Evolutionary conservation across 2,329 filamentous ascomycete species (phyloP), one percentile per base, ranked within the genome.

Genomic region (Aaosphaeria arxii): DNA sequence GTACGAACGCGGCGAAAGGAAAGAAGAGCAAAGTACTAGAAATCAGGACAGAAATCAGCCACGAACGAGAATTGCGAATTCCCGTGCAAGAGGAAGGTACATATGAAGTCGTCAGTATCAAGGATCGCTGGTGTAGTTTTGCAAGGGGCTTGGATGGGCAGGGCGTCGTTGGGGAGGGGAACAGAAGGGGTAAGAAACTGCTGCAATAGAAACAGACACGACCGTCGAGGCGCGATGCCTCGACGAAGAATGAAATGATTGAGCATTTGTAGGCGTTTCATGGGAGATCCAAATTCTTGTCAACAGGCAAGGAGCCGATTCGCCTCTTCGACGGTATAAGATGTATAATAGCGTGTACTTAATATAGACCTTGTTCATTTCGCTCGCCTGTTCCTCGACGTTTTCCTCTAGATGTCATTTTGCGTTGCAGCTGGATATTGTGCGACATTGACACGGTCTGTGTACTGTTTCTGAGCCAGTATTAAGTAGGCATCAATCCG

Each of bases 61-160:
- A 91, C 53, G 89, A 95, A 62, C 82, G 89, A 68, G 85, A 76
- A 62, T 91, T 95, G 79, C 83, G 84, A 29, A 82, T 97, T 59
- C 85, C 85, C 60, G 91, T 91, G 29, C 91, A 87, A 58, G 89
- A 96, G 66, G 94, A 97, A 77, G 94, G 94, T 43, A 96, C 91
- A 57, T 99, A 99, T 66, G 94, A 99, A 74, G 92, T 99, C 13
- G 89, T 97, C 30, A 87, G 89, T 7, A 96, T 99, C 72, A 95
- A 95, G 77, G 94, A 99, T 72, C 84, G 84, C 63, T 95, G 83
- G 74, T 99, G 94, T 69, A 86, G 89, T 29, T 96, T 95, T 71
- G 89, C 89, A 41, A 92, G 85, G 51, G 81, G 86, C 63, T 80
- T 83, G 36, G 72, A 78, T 47, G 63, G 62, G 5, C 50, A 61